Evolutionary conservation across 768 basidiomycete species (phyloP), one percentile per base, ranked within the genome.

Genomic region (Clitopilus hobsonii): DNA sequence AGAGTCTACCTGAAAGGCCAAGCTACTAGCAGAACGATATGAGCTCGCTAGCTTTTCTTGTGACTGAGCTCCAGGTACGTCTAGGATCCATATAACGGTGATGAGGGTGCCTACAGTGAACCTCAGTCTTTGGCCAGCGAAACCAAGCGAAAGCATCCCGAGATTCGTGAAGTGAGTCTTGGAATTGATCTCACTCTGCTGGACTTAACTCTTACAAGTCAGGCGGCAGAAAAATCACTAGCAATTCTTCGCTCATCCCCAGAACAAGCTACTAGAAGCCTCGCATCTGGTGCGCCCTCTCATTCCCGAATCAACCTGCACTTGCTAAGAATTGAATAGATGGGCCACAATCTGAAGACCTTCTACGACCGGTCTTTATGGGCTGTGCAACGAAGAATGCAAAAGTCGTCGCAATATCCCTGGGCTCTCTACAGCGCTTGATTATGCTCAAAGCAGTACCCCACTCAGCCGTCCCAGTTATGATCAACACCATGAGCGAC

Each of bases 331-430:
- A 41, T 52, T 61, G 22, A 51, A 8, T 59, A 91, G 87, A 90
- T 78, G 84, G 85, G 3, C 83, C 86, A 7, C 88, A 91, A 68
- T 85, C 91, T 1, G 84, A 89, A 45, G 88, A 89, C 57, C 78
- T 97, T 23, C 78, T 96, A 18, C 77, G 83, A 49, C 96, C 96
- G 0, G 85, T 98, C 1, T 93, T 94, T 64, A 91, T 96, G 85
- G 94, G 94, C 49, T 94, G 94, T 61, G 86, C 88, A 25, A 97
- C 93, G 3, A 92, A 89, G 71, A 93, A 93, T 62, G 85, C 90
- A 1, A 98, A 98, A 78, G 89, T 98, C 52, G 87, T 98, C 45
- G 89, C 91, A 0, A 94, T 98, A 59, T 89, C 91, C 6, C 82
- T 98, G 0, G 89, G 93, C 38, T 94, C 93, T 0, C 78, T 98